Conservation (phyloP, 2,329 filamentous ascomycete species). For the Diaporthe batatas region DNA sequence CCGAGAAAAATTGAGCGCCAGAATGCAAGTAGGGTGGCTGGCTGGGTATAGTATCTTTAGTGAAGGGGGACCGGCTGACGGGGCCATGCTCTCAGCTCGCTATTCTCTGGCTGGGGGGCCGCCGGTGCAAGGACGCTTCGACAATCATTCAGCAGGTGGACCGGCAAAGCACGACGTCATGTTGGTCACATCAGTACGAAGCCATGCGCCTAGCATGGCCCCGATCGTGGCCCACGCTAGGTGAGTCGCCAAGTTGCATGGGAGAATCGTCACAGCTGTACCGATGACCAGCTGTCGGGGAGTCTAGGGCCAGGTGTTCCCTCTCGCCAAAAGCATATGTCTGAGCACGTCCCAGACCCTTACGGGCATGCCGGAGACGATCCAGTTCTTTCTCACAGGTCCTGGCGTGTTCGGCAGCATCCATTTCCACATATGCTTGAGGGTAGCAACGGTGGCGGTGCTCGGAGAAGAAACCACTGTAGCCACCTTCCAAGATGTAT, state of each 20-base stretch:
- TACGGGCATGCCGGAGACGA: conserved; percentile 86
- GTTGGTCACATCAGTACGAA: conserved; percentile 64
- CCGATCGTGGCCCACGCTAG: conserved; percentile 63
- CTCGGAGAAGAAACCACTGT: conserved; percentile 89
- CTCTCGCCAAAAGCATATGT: conserved; percentile 95
- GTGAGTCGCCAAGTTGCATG: conserved; percentile 58
- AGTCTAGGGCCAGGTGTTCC: conserved; percentile 66
- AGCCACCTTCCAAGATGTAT: conserved; percentile 96
- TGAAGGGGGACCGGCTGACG: background rate
- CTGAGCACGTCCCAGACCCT: conserved; percentile 87
- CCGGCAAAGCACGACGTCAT: conserved; percentile 26
- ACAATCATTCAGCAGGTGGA: background rate
- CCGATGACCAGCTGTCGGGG: conserved; percentile 68
- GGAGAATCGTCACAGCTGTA: conserved; percentile 57
- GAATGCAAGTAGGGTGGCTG: background rate
- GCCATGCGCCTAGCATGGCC: conserved; percentile 72
- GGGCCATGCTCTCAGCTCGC: background rate
- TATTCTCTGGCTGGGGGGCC: background rate
- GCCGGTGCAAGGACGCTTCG: background rate
- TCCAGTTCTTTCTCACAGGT: conserved; percentile 96
- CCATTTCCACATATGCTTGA: conserved; percentile 98
- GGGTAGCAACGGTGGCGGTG: conserved; percentile 88
- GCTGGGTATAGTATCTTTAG: background rate
- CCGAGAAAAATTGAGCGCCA: conserved; percentile 1
- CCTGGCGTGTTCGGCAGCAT: conserved; percentile 87